phyloP scores from a whole-genome alignment of 1,139 yeast genomes.

The Candida labiduridarum region DNA sequence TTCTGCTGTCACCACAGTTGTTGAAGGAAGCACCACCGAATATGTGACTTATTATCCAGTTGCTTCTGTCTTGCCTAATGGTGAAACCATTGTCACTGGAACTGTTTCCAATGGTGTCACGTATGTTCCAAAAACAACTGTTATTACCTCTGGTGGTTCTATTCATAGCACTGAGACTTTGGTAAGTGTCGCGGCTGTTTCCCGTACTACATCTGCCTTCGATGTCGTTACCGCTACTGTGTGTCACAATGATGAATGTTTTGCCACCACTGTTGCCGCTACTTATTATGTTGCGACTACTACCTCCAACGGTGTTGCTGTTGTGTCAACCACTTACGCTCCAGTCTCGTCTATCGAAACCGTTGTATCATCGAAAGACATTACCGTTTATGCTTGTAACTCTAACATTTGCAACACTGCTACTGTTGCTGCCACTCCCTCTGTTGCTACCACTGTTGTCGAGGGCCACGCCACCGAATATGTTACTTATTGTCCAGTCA shows the following conservation, averaged over 20 bases:
- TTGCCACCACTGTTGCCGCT: slow-evolving; percentile 24
- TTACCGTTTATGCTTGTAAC: slow-evolving; percentile 51
- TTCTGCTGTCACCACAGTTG: slow-evolving; percentile 24
- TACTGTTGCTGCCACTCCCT: slow-evolving; percentile 28
- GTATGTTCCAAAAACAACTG: slow-evolving; percentile 25
- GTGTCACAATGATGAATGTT: slow-evolving; percentile 42
- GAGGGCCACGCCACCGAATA: slow-evolving; percentile 28
- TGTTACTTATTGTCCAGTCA: slow-evolving; percentile 39
- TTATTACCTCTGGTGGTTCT: slow-evolving; percentile 51
- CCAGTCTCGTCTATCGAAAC: slow-evolving; percentile 27
- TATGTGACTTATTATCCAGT: slow-evolving; percentile 41
- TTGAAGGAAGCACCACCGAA: slow-evolving; percentile 27
- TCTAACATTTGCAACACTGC: slow-evolving; percentile 30
- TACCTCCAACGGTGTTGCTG: neutral
- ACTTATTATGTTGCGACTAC: slow-evolving; percentile 15
- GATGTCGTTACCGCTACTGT: slow-evolving; percentile 39
- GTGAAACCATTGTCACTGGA: slow-evolving; percentile 2
- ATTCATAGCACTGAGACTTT: slow-evolving; percentile 20
- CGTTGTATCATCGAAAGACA: slow-evolving; percentile 16
- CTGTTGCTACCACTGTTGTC: slow-evolving; percentile 26
- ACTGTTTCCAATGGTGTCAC: slow-evolving; percentile 12
- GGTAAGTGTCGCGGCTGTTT: slow-evolving; percentile 15
- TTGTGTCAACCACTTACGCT: slow-evolving; percentile 20
- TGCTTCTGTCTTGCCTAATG: slow-evolving; percentile 7
- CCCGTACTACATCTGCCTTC: slow-evolving; percentile 14